phyloP scores from a whole-genome alignment of 176 grass and related monocot species.

The Miscanthus lutarioriparius region DNA sequence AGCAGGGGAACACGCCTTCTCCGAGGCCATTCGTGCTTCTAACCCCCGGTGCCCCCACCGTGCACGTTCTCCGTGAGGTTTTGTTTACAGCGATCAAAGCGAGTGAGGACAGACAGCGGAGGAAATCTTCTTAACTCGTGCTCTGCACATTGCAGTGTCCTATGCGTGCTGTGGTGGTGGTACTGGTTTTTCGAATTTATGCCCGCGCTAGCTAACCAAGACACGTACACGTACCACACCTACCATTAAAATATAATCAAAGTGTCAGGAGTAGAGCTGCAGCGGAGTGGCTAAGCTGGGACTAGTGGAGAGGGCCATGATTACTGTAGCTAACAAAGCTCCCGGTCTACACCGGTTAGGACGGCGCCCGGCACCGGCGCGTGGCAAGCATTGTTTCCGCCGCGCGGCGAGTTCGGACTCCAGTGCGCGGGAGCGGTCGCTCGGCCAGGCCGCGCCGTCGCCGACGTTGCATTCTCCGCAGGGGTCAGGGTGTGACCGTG shows the following conservation, averaged over 20 bases:
- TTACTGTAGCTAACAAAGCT: conserved; percentile 22
- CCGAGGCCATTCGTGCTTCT: conserved; percentile 35
- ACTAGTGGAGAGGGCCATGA: neutral
- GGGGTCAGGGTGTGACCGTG: too few relatives aligned
- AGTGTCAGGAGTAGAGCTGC: neutral
- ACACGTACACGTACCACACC: neutral
- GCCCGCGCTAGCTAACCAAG: conserved; percentile 6
- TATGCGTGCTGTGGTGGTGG: neutral
- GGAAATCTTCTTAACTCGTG: conserved; percentile 16
- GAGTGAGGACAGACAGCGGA: neutral
- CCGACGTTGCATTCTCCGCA: too few relatives aligned
- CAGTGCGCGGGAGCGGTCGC: neutral
- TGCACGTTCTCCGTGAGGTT: neutral
- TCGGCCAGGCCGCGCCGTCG: neutral
- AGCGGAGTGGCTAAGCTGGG: neutral
- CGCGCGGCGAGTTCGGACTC: too few relatives aligned
- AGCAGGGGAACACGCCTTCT: neutral
- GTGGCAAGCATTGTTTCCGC: neutral
- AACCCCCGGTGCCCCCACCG: neutral
- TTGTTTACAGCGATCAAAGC: conserved; percentile 36
- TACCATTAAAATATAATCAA: neutral
- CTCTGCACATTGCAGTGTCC: neutral
- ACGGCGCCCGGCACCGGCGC: conserved; percentile 10
- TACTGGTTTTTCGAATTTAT: neutral
- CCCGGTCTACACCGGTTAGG: conserved; percentile 20